Conservation (phyloP, 768 basidiomycete species). For the Trametes maxima region DNA sequence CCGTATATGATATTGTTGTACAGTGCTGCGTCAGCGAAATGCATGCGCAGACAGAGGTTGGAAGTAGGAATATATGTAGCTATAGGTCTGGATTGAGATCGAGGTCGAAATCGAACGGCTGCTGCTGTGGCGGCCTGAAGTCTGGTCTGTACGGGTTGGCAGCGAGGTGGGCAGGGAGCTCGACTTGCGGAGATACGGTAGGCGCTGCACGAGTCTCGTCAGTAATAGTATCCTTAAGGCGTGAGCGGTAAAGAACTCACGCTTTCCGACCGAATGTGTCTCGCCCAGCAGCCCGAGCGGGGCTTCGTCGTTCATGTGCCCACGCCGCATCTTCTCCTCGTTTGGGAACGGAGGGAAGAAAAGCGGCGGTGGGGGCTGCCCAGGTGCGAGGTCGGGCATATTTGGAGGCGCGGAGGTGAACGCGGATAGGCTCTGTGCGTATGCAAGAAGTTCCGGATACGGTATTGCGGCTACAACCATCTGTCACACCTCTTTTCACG, state of each 20-base stretch:
- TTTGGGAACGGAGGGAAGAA: constrained; percentile 93
- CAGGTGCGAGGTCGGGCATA: constrained; percentile 75
- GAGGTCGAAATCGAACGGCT: constrained; percentile 71
- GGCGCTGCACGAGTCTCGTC: constrained; percentile 47
- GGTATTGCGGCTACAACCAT: constrained; percentile 64
- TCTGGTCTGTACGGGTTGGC: constrained; percentile 76
- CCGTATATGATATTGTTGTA: neutral
- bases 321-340: constrained; percentile 88
- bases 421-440: constrained; percentile 81
- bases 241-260: constrained; percentile 46
- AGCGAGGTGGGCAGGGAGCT: constrained; percentile 52
- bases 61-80: neutral
- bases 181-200: constrained; percentile 60
- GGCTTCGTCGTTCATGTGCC: constrained; percentile 76
- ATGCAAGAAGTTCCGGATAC: constrained; percentile 80
- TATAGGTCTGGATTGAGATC: constrained; percentile 84
- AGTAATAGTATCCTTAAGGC: neutral
- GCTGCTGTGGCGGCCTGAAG: constrained; percentile 57
- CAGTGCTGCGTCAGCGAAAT: neutral
- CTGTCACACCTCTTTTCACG: neutral
- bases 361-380: constrained; percentile 72
- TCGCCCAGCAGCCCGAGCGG: constrained; percentile 79
- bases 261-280: constrained; percentile 77
- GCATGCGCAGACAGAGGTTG: neutral
- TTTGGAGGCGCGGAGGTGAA: constrained; percentile 90